phyloP scores from a whole-genome alignment of 129 eudicot species.

The Lactuca sativa region DNA sequence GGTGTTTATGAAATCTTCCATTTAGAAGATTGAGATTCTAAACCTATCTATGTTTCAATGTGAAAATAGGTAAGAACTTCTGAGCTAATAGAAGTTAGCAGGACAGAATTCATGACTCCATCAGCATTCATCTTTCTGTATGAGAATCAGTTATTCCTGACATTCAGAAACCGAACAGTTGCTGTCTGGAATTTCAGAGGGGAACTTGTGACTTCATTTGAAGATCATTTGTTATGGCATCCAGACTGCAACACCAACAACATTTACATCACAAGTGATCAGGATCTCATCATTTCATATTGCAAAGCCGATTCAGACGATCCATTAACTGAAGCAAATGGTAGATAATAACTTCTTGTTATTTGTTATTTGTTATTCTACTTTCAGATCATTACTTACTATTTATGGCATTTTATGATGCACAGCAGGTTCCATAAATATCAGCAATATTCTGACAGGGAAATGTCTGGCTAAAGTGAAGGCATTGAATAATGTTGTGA shows the following conservation, averaged over 20 bases:
- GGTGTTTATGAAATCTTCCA: not conserved
- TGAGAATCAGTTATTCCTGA: constrained; percentile 79
- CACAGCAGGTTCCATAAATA: constrained; percentile 77
- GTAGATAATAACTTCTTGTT: constrained; percentile 26
- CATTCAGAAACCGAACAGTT: constrained; percentile 77
- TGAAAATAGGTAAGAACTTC: constrained; percentile 59
- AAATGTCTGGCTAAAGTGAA: constrained; percentile 84
- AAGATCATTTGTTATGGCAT: constrained; percentile 91
- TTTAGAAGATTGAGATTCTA: not conserved
- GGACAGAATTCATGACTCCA: constrained; percentile 80
- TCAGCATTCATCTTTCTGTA: constrained; percentile 86
- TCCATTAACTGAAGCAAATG: constrained; percentile 57
- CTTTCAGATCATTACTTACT: too few relatives aligned
- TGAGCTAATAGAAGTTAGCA: constrained; percentile 72
- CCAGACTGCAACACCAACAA: constrained; percentile 93
- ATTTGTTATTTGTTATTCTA: not conserved
- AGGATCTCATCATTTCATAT: constrained; percentile 86
- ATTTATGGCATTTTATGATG: too few relatives aligned
- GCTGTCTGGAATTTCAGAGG: constrained; percentile 95
- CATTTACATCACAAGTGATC: constrained; percentile 85
- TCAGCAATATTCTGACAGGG: constrained; percentile 83
- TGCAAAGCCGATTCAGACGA: constrained; percentile 82
- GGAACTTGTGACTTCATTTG: constrained; percentile 87
- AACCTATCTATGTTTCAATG: not conserved
- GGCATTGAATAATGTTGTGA: constrained; percentile 44